Evolutionary conservation across 495 filamentous ascomycete species (phyloP).

Genomic region (Tuber calosporum): DNA sequence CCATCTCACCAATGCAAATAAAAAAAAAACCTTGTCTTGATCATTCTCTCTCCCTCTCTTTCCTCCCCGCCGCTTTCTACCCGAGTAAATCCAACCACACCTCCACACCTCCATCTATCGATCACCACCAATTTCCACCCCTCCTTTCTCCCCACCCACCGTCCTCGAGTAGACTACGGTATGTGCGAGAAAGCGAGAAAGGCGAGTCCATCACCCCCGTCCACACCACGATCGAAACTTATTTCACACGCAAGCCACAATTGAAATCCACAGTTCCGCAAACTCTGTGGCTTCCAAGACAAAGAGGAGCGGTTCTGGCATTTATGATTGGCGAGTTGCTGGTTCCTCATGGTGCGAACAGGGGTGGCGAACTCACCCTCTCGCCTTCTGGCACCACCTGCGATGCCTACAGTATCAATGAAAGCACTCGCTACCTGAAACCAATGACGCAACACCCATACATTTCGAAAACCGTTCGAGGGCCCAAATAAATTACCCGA

Average conservation of each 20-base stretch:
- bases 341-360: neutral
- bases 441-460: neutral
- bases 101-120: neutral
- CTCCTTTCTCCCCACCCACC: neutral
- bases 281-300: neutral
- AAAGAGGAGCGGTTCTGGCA: neutral
- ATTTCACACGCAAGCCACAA: neutral
- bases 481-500: too few relatives aligned
- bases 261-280: neutral
- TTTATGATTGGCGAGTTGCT: neutral
- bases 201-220: neutral
- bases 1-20: neutral
- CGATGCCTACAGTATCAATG: too few relatives aligned
- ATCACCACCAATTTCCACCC: neutral
- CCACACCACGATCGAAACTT: neutral
- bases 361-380: neutral
- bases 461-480: neutral
- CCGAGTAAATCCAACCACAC: neutral
- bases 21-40: neutral
- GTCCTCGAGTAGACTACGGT: too few relatives aligned
- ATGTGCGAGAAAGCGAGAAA: neutral
- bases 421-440: neutral
- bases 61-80: neutral
- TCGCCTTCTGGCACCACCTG: too few relatives aligned
- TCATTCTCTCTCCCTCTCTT: neutral